Percentiles rank a stretch among this genome's conserved stretches.
phyloP scores from a whole-genome alignment of 139 green algal genomes.

The Trebouxia sp. region DNA sequence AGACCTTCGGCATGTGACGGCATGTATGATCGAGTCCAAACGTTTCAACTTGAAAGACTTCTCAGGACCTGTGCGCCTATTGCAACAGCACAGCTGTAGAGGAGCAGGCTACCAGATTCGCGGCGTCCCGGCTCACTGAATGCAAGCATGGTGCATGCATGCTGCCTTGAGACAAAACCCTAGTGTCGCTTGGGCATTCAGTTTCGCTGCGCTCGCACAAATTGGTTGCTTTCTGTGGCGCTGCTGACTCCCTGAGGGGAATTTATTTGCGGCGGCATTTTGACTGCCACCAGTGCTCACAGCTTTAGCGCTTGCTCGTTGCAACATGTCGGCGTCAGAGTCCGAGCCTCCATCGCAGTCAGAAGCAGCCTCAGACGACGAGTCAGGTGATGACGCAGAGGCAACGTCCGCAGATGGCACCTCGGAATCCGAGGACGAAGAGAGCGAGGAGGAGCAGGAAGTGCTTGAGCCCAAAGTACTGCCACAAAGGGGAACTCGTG shows the following conservation, averaged over 20 bases:
- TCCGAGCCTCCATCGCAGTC: background rate
- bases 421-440: slow-evolving; percentile 26
- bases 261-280: too few relatives aligned
- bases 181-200: background rate
- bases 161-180: background rate
- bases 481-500: slow-evolving; percentile 52
- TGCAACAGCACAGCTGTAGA: background rate
- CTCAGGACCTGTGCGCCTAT: background rate
- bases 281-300: too few relatives aligned
- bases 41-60: background rate
- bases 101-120: background rate
- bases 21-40: background rate
- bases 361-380: background rate
- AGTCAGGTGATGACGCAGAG: slow-evolving; percentile 32
- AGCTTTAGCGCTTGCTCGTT: background rate
- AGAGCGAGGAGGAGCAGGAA: slow-evolving; percentile 10
- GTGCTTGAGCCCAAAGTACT: slow-evolving; percentile 38
- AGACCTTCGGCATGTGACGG: too few relatives aligned
- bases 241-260: too few relatives aligned
- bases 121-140: too few relatives aligned
- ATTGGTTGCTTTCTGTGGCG: too few relatives aligned
- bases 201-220: background rate
- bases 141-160: too few relatives aligned
- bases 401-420: slow-evolving; percentile 29
- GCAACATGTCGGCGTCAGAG: slow-evolving; percentile 11